Evolutionary conservation across 1,284 basidiomycete species (phyloP).

Genomic region (Leccinum fallax): DNA sequence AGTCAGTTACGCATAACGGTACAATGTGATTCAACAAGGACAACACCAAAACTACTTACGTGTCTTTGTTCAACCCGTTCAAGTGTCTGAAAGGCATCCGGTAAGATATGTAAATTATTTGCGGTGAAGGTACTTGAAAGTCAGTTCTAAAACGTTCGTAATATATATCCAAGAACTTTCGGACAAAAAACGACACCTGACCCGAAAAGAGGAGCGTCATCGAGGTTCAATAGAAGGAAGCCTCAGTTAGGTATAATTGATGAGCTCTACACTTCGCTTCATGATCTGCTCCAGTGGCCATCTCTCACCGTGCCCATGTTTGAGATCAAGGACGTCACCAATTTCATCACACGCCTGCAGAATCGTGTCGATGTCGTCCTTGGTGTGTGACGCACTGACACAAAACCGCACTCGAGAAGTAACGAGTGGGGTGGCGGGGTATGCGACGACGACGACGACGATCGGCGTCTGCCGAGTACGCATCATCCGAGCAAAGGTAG

Average conservation of each 20-base stretch:
- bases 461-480: slow-evolving; percentile 79
- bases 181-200: slow-evolving; percentile 8
- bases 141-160: slow-evolving; percentile 20
- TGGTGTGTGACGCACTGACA: slow-evolving; percentile 93
- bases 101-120: slow-evolving; percentile 33
- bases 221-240: not conserved
- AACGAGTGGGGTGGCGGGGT: slow-evolving; percentile 92
- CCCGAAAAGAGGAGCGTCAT: slow-evolving; percentile 5
- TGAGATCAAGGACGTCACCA: slow-evolving; percentile 86
- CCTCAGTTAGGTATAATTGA: slow-evolving; percentile 38
- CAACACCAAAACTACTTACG: not conserved
- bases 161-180: slow-evolving; percentile 27
- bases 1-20: not conserved
- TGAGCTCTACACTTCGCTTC: slow-evolving; percentile 77
- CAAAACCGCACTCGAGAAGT: slow-evolving; percentile 94
- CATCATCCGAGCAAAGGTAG: slow-evolving; percentile 89
- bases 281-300: slow-evolving; percentile 86
- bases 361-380: slow-evolving; percentile 91
- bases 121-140: slow-evolving; percentile 19
- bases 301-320: slow-evolving; percentile 73
- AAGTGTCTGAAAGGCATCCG: slow-evolving; percentile 10
- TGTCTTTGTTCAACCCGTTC: not conserved
- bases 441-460: slow-evolving; percentile 87
- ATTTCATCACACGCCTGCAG: slow-evolving; percentile 92
- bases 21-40: not conserved